Evolutionary conservation across 768 basidiomycete species (phyloP), one percentile per base, ranked within the genome.

Genomic region (Kwoniella sp.): DNA sequence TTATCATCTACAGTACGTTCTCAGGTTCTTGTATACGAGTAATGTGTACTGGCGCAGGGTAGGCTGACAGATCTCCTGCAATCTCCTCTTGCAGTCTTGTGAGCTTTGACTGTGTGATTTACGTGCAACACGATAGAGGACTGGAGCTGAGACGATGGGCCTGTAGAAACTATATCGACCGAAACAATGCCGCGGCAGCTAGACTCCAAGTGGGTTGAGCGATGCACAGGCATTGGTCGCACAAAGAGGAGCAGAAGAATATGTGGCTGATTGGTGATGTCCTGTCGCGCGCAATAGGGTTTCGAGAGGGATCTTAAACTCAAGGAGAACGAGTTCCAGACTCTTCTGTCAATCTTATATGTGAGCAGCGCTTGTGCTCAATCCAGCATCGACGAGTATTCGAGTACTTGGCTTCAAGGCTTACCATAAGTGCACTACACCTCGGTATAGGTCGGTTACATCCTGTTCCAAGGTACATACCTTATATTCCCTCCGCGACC

Each of bases 221-320:
- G 1, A 31, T 23, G 34, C 13, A 5, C 23, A n/a, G 29, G 55
- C 53, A n/a, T n/a, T n/a, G n/a, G n/a, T n/a, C n/a, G n/a, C n/a
- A n/a, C n/a, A n/a, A 51, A 12, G 20, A 51, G 7, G 9, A 55
- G n/a, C n/a, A n/a, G n/a, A n/a, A n/a, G n/a, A n/a, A n/a, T n/a
- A n/a, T n/a, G n/a, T n/a, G n/a, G n/a, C n/a, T n/a, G n/a, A n/a
- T n/a, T n/a, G n/a, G n/a, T n/a, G n/a, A n/a, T 41, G 25, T 30
- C 48, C 28, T 23, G 41, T 20, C n/a, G 8, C n/a, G n/a, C n/a
- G n/a, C n/a, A n/a, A 20, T 38, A 79, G 23, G 73, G 82, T 0
- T 66, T 81, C 37, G 76, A 73, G 51, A 58, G 34, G 20, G 82
- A 82, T 57, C 70, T 82, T 1, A 57, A 68, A 0, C 65, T 81